Evolutionary conservation across 1,284 basidiomycete species (phyloP).

Genomic region (Ganoderma lingzhi): DNA sequence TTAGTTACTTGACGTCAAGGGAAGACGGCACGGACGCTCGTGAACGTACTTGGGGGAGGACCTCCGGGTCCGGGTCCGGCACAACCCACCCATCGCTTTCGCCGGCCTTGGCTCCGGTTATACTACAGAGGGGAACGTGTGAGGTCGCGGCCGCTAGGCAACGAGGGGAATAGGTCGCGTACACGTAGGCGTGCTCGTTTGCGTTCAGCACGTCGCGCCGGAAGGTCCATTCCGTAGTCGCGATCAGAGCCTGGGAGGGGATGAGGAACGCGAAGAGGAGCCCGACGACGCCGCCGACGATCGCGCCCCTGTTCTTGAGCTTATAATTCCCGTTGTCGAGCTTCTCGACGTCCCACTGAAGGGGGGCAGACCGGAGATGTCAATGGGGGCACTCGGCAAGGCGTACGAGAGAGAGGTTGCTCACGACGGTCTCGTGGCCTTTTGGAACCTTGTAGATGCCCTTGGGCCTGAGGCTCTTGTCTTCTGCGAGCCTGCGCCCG

Average conservation of each 20-base stretch:
- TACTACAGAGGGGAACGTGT: neutral
- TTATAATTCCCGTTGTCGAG: neutral
- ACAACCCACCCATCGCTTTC: neutral
- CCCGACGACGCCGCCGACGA: neutral
- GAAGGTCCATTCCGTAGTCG: neutral
- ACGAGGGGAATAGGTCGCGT: neutral
- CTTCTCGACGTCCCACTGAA: neutral
- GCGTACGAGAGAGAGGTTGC: neutral
- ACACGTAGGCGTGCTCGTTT: neutral
- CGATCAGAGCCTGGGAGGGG: neutral
- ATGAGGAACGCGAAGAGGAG: neutral
- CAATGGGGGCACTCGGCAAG: neutral
- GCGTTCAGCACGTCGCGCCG: neutral
- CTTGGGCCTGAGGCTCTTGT: neutral
- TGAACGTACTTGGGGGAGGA: neutral
- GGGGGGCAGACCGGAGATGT: neutral
- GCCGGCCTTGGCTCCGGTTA: neutral
- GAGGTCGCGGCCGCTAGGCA: too few relatives aligned
- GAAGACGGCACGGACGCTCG: too few relatives aligned
- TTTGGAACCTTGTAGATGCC: neutral
- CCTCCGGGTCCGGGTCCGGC: neutral
- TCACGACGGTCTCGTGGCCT: neutral
- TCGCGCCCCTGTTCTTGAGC: neutral
- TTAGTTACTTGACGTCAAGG: neutral
- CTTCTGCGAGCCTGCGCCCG: neutral